Base-by-base conservation (phyloP, 192 early-diverging fungal species). In the Ambispora gerdemannii region DNA sequence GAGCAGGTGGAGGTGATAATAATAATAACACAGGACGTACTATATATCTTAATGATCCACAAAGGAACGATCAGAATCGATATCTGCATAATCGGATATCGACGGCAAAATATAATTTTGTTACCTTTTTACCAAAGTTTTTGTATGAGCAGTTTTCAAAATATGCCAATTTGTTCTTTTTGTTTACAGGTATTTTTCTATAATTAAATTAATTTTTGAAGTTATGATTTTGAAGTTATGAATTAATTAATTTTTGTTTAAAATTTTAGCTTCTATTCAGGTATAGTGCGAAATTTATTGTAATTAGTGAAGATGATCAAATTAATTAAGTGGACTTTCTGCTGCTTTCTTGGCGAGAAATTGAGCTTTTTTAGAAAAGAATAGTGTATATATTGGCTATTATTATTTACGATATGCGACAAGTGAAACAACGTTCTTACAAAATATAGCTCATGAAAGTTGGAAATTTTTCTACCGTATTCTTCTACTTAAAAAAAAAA, bases 81-180 rank as follows among this genome's bases (percentile, higher is more conserved):
- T 99, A 87, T 71, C 80, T 95, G 31, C 92, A 95, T 80, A 99
- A 99, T 76, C 78, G 84, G 24, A 91, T 99, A 61, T 93, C 92
- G 34, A 98, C 97, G 10, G 91, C 92, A 69, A 99, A 99, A 80
- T 99, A 99, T 84, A 97, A 91, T 73, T 51, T 87, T 31, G 68
- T 90, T n/a, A 93, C 95, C 11, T 99, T 99, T 69, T 56, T 98
- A 51, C 92, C 92, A 66, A 96, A 93, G 82, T 98, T 98, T 75
- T 82, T 99, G 52, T 90, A 89, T 63, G 96, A 97, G 80, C 95
- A 99, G 84, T 99, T 99, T 72, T 92, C 90, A 51, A 95, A 96
- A 81, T 98, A 97, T 81, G 97, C 97, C 64, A 99, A 99, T 81
- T 78, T 98, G 74, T 99, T 98, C 75, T 99, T 99, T 85, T 79